A percentile compares a stretch with the other conserved stretches of the same genome.
phyloP scores from a whole-genome alignment of 75 land plant genomes.

The Chamaecyparis obtusa region DNA sequence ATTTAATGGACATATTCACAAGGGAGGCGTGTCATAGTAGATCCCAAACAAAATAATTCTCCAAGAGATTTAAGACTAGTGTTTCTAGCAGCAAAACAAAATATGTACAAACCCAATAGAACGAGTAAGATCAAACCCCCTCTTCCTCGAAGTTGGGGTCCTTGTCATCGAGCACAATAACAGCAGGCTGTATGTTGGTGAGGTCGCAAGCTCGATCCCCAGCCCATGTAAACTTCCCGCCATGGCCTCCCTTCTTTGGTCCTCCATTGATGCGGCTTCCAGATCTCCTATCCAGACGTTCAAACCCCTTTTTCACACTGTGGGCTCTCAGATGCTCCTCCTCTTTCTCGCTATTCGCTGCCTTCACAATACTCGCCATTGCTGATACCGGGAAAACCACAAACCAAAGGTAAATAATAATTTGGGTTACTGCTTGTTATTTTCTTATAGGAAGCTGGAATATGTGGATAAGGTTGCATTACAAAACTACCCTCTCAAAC shows the following conservation, averaged over 20 bases:
- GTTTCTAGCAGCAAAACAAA: not conserved
- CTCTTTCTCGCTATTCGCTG: not conserved
- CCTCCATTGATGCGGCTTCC: conserved; percentile 45
- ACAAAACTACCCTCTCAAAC: not conserved
- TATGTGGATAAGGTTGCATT: not conserved
- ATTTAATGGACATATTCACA: too few relatives aligned
- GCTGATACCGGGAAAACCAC: not conserved
- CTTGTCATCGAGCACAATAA: conserved; percentile 35
- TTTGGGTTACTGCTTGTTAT: not conserved
- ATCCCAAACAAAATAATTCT: not conserved
- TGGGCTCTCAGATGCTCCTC: not conserved
- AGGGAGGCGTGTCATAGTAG: not conserved
- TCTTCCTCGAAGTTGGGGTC: conserved; percentile 71
- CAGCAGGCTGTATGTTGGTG: conserved; percentile 17
- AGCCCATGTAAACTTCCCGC: conserved; percentile 79
- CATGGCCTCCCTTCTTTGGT: conserved; percentile 86
- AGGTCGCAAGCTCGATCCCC: conserved; percentile 33
- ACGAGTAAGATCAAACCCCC: not conserved
- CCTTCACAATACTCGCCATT: not conserved
- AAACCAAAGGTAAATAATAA: not conserved
- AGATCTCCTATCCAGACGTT: conserved; percentile 63
- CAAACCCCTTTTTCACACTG: conserved; percentile 3
- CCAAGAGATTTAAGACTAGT: not conserved
- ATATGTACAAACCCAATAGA: not conserved
- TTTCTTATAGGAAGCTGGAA: not conserved